Evolutionary conservation across 2,329 filamentous ascomycete genomes (phyloP).

Genomic region (Akanthomyces dipterigenus): DNA sequence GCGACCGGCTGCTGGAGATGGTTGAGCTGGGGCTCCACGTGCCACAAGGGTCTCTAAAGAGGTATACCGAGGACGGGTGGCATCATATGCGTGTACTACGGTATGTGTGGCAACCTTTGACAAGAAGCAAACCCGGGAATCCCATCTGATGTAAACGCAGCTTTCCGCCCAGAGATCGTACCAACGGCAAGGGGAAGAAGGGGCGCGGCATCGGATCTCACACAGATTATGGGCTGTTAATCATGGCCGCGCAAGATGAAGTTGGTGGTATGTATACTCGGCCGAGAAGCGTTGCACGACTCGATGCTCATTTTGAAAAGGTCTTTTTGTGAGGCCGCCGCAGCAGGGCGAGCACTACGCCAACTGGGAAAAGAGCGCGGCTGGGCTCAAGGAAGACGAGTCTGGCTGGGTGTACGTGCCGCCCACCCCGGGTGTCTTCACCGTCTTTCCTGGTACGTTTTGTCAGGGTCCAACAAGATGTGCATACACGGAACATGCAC

Average conservation of each 20-base stretch:
- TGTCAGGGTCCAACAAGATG: neutral
- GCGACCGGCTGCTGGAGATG: constrained; percentile 39
- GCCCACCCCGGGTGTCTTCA: constrained; percentile 36
- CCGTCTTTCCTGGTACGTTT: constrained; percentile 39
- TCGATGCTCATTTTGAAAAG: constrained; percentile 15
- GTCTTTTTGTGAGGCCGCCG: constrained; percentile 40
- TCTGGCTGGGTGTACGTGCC: constrained; percentile 42
- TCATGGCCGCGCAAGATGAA: constrained; percentile 43
- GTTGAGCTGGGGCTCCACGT: constrained; percentile 38
- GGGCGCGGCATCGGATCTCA: constrained; percentile 46
- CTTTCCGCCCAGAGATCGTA: constrained; percentile 26
- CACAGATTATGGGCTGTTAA: constrained; percentile 45
- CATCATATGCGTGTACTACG: constrained; percentile 43
- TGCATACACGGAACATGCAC: no score
- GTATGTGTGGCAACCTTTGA: constrained; percentile 19
- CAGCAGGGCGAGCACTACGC: constrained; percentile 31
- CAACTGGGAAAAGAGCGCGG: constrained; percentile 40
- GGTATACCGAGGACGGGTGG: constrained; percentile 41
- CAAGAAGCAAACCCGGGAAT: neutral
- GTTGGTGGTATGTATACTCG: constrained; percentile 33
- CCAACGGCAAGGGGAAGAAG: constrained; percentile 42
- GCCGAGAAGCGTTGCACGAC: neutral
- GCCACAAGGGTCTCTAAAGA: constrained; percentile 31
- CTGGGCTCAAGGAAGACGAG: constrained; percentile 37
- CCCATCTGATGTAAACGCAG: constrained; percentile 14